phyloP scores from a whole-genome alignment of 768 basidiomycete genomes.

The Leccinum arenicola region DNA sequence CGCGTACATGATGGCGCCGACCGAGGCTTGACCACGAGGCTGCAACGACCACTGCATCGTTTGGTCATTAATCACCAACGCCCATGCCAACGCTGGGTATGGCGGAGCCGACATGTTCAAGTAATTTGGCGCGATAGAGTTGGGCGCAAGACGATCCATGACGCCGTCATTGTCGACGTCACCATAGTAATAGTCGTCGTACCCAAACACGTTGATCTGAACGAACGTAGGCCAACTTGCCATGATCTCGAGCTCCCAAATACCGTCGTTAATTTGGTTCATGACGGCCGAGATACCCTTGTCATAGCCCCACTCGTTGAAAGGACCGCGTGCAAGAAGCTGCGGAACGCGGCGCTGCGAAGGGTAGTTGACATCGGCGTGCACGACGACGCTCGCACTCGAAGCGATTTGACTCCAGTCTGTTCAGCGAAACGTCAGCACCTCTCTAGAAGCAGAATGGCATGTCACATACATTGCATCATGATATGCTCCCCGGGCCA shows the following conservation, averaged over 20 bases:
- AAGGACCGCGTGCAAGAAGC: constrained; percentile 81
- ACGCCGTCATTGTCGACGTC: constrained; percentile 85
- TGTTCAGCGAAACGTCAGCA: constrained; percentile 27
- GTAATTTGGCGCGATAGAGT: constrained; percentile 80
- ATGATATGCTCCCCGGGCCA: constrained; percentile 87
- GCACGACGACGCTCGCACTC: constrained; percentile 65
- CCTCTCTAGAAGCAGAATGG: neutral
- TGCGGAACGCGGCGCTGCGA: constrained; percentile 79
- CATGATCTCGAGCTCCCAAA: constrained; percentile 89
- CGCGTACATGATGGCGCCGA: constrained; percentile 87
- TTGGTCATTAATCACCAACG: constrained; percentile 74
- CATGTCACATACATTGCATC: constrained; percentile 68
- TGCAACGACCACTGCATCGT: constrained; percentile 73
- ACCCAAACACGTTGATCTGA: constrained; percentile 88
- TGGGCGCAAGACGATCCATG: constrained; percentile 88
- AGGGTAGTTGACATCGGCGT: constrained; percentile 68
- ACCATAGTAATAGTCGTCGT: constrained; percentile 91
- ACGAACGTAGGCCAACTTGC: constrained; percentile 86
- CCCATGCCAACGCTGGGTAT: constrained; percentile 84
- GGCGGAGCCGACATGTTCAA: constrained; percentile 92
- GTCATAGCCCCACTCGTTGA: constrained; percentile 93
- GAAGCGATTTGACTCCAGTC: constrained; percentile 75
- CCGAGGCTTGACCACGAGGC: constrained; percentile 77
- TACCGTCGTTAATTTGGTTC: constrained; percentile 57
- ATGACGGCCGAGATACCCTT: constrained; percentile 72